Base-by-base conservation (phyloP, 306 rosid genomes). In the Begonia masoniana region DNA sequence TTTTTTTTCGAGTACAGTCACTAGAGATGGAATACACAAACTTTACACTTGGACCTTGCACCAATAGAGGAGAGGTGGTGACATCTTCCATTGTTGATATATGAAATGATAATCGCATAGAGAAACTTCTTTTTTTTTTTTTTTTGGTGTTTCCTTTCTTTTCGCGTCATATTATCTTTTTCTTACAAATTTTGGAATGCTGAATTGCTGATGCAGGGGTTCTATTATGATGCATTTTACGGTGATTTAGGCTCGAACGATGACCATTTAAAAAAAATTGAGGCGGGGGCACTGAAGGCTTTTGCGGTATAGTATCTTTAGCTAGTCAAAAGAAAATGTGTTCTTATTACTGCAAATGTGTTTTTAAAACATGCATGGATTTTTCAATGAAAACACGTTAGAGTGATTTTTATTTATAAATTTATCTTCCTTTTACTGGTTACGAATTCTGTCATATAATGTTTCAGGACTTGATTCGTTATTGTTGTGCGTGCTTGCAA, bases 11-110 rank as follows among this genome's bases (percentile, higher is more conserved):
- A 2, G 64, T 42, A 46, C 59, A 89, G 97, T 60, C 91, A 9
- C 80, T 91, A 42, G 97, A 91, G 74, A 24, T 51, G 41, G 85
- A 78, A 71, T 91, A 91, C 58, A 96, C 75, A 85, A 78, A 77
- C 84, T 91, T 17, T 91, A 96, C 76, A 91, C n/a, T 91, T 69
- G 97, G 97, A 4, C 97, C 97, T 10, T 91, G 97, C 51, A 89
- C 97, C 12, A 89, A 94, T 1, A 78, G 97, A 72, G 97, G 97
- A 71, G 95, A 89, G 97, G 95, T 85, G 14, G 1, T 2, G 49
- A 2, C 10, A 19, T 60, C 13, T 45, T 11, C n/a, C 49, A 10
- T 0, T 10, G n/a, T 45, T 45, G 49, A 45, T 45, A 10, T 45
- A n/a, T 45, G 1, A 45, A 43, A 9, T 43, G 13, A 2, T 43